These are phyloP conservation scores for Babesia caballi DNA, from an alignment of 169 alveolate genomes.

Conservation along the genomic window DNA sequence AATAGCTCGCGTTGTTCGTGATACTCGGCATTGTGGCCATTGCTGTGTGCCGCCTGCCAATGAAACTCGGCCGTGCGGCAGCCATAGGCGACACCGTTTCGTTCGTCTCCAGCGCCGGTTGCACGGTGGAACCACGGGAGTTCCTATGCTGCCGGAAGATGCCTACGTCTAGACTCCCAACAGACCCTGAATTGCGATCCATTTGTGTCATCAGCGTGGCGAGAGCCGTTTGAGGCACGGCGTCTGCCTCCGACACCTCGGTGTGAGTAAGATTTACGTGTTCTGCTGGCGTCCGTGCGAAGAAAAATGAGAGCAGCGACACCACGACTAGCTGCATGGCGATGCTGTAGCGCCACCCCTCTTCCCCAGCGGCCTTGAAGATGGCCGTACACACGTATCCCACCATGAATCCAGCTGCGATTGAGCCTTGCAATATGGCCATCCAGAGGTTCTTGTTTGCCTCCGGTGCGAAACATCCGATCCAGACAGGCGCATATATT, in stretches of 20 bases:
- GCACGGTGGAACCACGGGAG: background rate
- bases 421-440: conserved; percentile 88
- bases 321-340: conserved; percentile 10
- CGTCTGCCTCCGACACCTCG: background rate
- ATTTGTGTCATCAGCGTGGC: background rate
- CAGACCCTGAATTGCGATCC: background rate
- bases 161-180: background rate
- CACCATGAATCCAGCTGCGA: conserved; percentile 82
- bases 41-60: background rate
- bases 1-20: background rate
- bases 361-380: background rate
- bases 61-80: background rate
- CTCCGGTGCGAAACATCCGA: conserved; percentile 89
- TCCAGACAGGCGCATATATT: conserved; percentile 94
- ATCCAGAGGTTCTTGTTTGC: conserved; percentile 88
- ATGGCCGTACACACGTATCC: conserved; percentile 69
- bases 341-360: conserved; percentile 50
- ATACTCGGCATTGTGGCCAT: background rate
- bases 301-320: conserved; percentile 1
- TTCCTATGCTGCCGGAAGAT: no score
- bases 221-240: background rate
- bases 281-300: conserved; percentile 21
- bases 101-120: background rate
- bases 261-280: conserved; percentile 13
- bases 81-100: background rate